Evolutionary conservation across 257 asterid genomes (phyloP), one percentile per base, ranked within the genome.

Genomic region (Gentiana macrophylla): DNA sequence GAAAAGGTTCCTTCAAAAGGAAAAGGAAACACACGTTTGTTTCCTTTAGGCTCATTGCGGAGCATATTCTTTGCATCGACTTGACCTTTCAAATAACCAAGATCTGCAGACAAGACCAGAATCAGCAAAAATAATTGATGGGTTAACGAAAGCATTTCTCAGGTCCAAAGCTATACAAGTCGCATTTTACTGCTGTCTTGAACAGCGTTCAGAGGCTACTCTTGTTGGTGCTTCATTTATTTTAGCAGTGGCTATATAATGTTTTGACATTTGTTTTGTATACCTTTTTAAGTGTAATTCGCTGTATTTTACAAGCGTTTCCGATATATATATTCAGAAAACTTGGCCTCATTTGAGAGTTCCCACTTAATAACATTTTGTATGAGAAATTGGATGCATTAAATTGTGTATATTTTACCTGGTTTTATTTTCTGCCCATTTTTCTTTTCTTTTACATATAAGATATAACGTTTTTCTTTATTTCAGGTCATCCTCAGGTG

Each of bases 111-210:
- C 68, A 69, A 76, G 60, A 67, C 65, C 63, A 64, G 80, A 79
- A 68, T 73, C 79, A 45, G 69, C 65, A 68, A 83, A 73, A 69
- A 75, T 80, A 62, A 63, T 71, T 59, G 93, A 81, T 70, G 77
- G 64, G 61, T 65, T 88, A 57, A 80, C 93, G 47, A 83, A 75
- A 70, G 87, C 94, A 70, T 83, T 85, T 79, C 80, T 83, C 56
- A 88, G 74, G 74, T 92, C 97, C 62, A 85, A 88, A 83, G 77
- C 95, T 38, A 62, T 92, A 56, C 99, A 88, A 55, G 92, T 92
- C 67, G 84, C 97, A 60, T 54, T 88, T 55, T 85, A 78, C 53
- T 88, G 74, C 74, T 92, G 99, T 72, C 94, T 92, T 67, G 95
- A 69, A 75, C 95, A 88, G 67, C 94, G 91, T 53, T 74, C 75